Conservation (phyloP, 2,329 filamentous ascomycete species). For the Phialophora tarda region DNA sequence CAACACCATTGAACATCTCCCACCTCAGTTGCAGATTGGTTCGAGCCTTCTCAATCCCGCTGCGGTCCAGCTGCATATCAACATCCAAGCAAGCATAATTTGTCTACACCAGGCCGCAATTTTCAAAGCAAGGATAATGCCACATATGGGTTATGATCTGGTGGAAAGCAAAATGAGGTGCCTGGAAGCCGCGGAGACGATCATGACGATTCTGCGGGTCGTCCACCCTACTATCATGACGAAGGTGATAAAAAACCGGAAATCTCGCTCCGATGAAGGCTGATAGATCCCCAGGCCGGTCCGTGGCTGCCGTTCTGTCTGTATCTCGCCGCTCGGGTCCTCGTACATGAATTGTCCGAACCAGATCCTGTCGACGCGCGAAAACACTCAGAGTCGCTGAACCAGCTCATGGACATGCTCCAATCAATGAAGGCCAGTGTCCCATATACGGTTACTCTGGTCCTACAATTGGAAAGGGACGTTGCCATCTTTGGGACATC, state of each 20-base stretch:
- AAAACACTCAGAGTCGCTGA: slow-evolving; percentile 7
- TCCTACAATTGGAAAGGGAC: slow-evolving; percentile 16
- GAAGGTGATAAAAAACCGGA: background rate
- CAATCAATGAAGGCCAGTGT: slow-evolving; percentile 5
- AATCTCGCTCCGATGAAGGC: background rate
- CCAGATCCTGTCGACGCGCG: background rate
- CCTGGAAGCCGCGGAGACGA: slow-evolving; percentile 12
- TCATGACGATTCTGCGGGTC: slow-evolving; percentile 18
- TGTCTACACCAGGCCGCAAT: slow-evolving; percentile 16
- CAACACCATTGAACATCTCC: slow-evolving; percentile 16
- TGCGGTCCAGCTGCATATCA: slow-evolving; percentile 13
- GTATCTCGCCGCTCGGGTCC: slow-evolving; percentile 16
- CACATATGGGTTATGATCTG: background rate
- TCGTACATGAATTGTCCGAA: slow-evolving; percentile 9
- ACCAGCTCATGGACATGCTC: slow-evolving; percentile 10
- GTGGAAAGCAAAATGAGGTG: slow-evolving; percentile 6
- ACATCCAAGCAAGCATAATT: slow-evolving; percentile 18
- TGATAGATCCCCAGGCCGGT: slow-evolving; percentile 3
- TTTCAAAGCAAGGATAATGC: background rate
- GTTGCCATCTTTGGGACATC: slow-evolving; percentile 6
- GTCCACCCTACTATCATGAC: slow-evolving; percentile 2
- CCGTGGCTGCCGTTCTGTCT: slow-evolving; percentile 18
- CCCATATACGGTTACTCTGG: slow-evolving; percentile 7
- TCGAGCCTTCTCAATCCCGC: slow-evolving; percentile 1
- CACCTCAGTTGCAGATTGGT: slow-evolving; percentile 5